These are phyloP conservation scores for Aspergillus proliferans DNA, from an alignment of 2,329 filamentous ascomycete genomes.

Conservation along the genomic window DNA sequence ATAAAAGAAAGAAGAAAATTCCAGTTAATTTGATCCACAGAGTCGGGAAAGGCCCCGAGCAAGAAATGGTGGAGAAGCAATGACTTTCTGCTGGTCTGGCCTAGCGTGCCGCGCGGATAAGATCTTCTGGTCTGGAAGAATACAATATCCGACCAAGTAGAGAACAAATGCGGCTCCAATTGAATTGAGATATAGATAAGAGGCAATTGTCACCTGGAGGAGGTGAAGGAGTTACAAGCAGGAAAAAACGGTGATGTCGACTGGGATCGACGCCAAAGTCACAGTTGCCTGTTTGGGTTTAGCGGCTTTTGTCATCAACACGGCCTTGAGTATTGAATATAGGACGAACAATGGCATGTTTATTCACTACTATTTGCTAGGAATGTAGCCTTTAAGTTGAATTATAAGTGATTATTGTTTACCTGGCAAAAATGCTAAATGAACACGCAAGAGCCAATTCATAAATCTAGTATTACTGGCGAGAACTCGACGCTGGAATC, in stretches of 20 bases:
- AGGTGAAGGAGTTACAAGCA: slow-evolving; percentile 7
- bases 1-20: slow-evolving; percentile 5
- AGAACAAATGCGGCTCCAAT: slow-evolving; percentile 6
- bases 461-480: no score
- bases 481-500: not conserved
- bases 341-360: no score
- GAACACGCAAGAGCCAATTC: no score
- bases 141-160: slow-evolving; percentile 4
- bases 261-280: slow-evolving; percentile 17
- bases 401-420: no score
- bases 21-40: not conserved
- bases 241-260: slow-evolving; percentile 13
- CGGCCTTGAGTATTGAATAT: no score
- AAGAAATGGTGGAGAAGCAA: slow-evolving; percentile 3
- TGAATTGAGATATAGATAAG: not conserved
- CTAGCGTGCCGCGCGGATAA: slow-evolving; percentile 8
- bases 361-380: no score
- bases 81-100: slow-evolving; percentile 9
- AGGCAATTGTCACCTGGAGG: slow-evolving; percentile 1
- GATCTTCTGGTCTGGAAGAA: slow-evolving; percentile 12
- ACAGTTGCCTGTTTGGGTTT: slow-evolving; percentile 23
- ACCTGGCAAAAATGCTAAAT: no score
- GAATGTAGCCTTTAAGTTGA: no score
- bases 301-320: slow-evolving; percentile 9
- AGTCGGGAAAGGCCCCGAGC: not conserved